These are phyloP conservation scores for Letharia columbiana DNA, from an alignment of 495 filamentous ascomycete species.

Conservation along the genomic window DNA sequence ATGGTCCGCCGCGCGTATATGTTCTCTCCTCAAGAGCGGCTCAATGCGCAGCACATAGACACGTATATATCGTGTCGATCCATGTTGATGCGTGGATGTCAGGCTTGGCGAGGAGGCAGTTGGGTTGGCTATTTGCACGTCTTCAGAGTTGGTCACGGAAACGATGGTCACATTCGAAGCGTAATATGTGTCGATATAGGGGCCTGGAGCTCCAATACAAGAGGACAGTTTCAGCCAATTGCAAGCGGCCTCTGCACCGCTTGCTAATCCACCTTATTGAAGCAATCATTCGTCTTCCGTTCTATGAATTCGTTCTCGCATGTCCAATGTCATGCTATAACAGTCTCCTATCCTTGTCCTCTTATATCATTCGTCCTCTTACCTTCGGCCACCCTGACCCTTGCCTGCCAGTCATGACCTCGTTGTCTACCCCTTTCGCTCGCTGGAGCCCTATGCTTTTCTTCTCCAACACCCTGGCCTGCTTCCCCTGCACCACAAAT, in stretches of 20 bases:
- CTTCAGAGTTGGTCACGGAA: not conserved
- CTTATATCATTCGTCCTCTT: no score
- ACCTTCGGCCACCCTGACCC: no score
- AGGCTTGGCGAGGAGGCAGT: not conserved
- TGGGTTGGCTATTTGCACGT: slow-evolving; percentile 1
- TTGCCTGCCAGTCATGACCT: no score
- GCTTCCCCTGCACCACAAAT: no score
- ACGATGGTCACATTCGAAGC: not conserved
- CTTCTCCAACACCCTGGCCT: no score
- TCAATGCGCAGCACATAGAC: not conserved
- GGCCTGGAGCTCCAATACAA: not conserved
- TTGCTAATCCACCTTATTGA: not conserved
- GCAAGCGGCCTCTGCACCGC: not conserved
- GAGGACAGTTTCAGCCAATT: not conserved
- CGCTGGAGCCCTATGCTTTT: no score
- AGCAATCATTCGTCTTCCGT: no score
- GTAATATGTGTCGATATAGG: not conserved
- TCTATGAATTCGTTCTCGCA: not conserved
- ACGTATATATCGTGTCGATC: not conserved
- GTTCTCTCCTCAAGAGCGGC: not conserved
- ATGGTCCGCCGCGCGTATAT: not conserved
- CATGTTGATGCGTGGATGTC: not conserved
- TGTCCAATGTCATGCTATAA: not conserved
- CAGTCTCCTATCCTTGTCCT: not conserved
- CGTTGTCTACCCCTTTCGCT: no score